These are phyloP conservation scores for Solanum hybrid DNA, from an alignment of 305 asterid genomes.

Conservation along the genomic window DNA sequence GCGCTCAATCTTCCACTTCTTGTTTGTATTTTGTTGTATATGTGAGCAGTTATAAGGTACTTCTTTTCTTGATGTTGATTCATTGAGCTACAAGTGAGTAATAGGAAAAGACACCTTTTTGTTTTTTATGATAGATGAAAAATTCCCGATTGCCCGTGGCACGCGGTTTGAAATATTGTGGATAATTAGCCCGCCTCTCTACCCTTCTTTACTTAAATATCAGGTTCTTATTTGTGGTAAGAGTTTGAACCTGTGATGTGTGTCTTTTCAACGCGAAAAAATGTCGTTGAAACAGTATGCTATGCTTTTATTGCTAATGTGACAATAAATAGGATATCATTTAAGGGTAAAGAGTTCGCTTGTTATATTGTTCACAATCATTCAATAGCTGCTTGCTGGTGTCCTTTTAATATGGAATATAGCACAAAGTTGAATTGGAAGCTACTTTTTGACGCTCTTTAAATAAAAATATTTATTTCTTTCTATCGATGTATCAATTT, in stretches of 20 bases:
- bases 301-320: background rate
- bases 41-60: background rate
- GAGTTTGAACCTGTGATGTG: background rate
- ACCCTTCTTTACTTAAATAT: background rate
- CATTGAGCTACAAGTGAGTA: background rate
- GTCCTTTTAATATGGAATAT: background rate
- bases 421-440: no score
- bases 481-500: background rate
- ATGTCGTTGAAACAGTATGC: background rate
- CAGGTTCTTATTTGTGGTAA: background rate
- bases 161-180: background rate
- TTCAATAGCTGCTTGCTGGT: no score
- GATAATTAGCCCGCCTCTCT: background rate
- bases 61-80: background rate
- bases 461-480: no score
- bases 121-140: background rate
- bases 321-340: background rate
- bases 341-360: background rate
- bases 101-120: background rate
- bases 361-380: background rate
- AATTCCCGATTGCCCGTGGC: background rate
- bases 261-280: background rate
- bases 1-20: background rate
- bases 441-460: background rate
- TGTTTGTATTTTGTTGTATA: constrained; percentile 1